Base-by-base conservation (phyloP, 2,329 filamentous ascomycete species). In the Teratosphaeria gauchensis region DNA sequence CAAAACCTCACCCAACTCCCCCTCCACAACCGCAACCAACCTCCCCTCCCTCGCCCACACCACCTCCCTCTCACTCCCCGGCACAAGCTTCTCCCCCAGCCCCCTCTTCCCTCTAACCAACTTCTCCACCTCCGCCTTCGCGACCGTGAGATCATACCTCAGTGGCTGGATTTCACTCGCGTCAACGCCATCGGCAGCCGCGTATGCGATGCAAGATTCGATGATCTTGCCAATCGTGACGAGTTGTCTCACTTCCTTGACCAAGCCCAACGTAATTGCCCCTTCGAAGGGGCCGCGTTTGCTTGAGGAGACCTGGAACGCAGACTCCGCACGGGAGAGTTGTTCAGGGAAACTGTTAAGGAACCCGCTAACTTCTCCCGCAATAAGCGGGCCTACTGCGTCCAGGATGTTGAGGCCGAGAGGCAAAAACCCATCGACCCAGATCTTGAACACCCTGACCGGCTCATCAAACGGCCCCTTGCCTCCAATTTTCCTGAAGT, bases 321-420 rank as follows among this genome's bases (percentile, higher is more conserved):
- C 82, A 55, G 85, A 83, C 7, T 87, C 82, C 12, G 89, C 89
- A 32, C 89, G 84, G 51, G 77, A 75, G 9, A 99, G 80, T 59
- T 97, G 85, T 53, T 85, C 82, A 11, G 89, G 87, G 72, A 96
- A 99, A 70, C 91, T 88, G 69, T 95, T 95, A 31, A 99, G 80
- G 70, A 97, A 95, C 59, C 86, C 86, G 0, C 88, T 84, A 5
- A 97, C 84, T 72, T 99, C 94, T 0, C 87, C 84, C 0, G 91
- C 92, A 53, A 95, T 84, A 1, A 89, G 88, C 1, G 85, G 82
- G 11, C 91, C 90, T 19, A 99, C 84, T 11, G 89, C 85, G 60
- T 87, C 84, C 21, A 99, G 82, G 31, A 99, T 80, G 72, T 97
- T 97, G 52, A 99, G 81, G 61, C 92, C 87, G 19, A 99, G 77